Evolutionary conservation across 2,329 filamentous ascomycete species (phyloP).

Genomic region (Thelonectria olida): DNA sequence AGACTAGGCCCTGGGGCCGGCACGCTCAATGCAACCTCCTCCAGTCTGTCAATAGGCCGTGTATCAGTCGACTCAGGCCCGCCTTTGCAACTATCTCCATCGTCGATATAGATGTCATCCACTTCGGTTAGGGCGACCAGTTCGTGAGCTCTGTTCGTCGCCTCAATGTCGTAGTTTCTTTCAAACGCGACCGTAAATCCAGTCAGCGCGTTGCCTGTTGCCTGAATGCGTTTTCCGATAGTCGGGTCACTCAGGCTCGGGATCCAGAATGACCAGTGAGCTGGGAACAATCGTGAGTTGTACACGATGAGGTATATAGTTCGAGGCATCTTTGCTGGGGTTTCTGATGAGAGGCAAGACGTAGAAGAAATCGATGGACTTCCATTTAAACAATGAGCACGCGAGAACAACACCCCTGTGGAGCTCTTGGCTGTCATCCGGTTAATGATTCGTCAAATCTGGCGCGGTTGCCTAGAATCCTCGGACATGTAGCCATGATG

Average conservation of each 20-base stretch:
- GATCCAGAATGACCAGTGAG: constrained; percentile 16
- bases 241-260: background rate
- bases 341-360: background rate
- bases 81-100: background rate
- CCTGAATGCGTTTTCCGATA: constrained; percentile 10
- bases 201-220: background rate
- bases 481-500: too few relatives aligned
- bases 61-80: background rate
- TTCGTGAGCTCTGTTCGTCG: background rate
- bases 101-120: background rate
- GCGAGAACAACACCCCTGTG: too few relatives aligned
- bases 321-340: background rate
- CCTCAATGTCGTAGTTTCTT: constrained; percentile 12
- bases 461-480: too few relatives aligned
- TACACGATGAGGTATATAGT: constrained; percentile 11
- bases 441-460: too few relatives aligned
- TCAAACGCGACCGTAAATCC: constrained; percentile 11
- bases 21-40: constrained; percentile 6
- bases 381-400: too few relatives aligned
- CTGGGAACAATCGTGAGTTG: constrained; percentile 12
- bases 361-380: too few relatives aligned
- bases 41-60: constrained; percentile 2
- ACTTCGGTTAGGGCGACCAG: background rate
- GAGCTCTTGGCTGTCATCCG: too few relatives aligned
- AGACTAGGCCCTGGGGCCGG: constrained; percentile 9